Evolutionary conservation across 2,329 filamentous ascomycete species (phyloP).

Genomic region (Zasmidium cellare): DNA sequence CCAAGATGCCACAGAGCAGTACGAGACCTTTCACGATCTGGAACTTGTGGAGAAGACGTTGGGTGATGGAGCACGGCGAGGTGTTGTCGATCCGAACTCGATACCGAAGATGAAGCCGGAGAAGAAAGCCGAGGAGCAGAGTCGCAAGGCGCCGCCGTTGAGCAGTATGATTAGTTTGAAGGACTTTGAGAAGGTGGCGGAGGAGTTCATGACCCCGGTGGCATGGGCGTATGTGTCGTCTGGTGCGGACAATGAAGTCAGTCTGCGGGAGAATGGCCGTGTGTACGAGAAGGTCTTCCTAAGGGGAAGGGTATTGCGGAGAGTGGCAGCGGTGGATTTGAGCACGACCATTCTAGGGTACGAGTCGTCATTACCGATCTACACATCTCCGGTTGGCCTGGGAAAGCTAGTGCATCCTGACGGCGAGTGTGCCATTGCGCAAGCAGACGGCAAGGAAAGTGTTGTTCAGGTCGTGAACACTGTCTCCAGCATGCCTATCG

Average conservation of each 20-base stretch:
- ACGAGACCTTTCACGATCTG: constrained; percentile 51
- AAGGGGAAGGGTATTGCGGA: constrained; percentile 45
- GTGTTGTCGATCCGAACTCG: constrained; percentile 24
- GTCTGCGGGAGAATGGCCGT: constrained; percentile 40
- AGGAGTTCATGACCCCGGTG: constrained; percentile 34
- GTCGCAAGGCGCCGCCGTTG: constrained; percentile 42
- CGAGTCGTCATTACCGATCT: constrained; percentile 33
- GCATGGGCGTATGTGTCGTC: constrained; percentile 48
- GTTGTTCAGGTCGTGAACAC: constrained; percentile 31
- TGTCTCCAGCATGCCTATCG: constrained; percentile 29
- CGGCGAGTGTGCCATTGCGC: constrained; percentile 34
- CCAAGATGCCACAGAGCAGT: constrained; percentile 54
- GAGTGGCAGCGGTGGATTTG: constrained; percentile 37
- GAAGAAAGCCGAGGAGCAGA: constrained; percentile 28
- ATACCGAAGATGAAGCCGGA: constrained; percentile 13
- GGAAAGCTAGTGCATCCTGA: constrained; percentile 34
- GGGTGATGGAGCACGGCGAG: constrained; percentile 39
- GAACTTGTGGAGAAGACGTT: constrained; percentile 44
- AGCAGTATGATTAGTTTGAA: constrained; percentile 46
- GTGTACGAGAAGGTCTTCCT: constrained; percentile 45
- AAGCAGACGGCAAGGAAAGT: constrained; percentile 27
- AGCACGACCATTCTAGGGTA: constrained; percentile 33
- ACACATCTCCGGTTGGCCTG: constrained; percentile 36
- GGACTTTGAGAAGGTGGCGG: constrained; percentile 44
- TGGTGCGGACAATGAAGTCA: constrained; percentile 50